phyloP scores from a whole-genome alignment of 257 asterid genomes.

The Solanum clarkiae region DNA sequence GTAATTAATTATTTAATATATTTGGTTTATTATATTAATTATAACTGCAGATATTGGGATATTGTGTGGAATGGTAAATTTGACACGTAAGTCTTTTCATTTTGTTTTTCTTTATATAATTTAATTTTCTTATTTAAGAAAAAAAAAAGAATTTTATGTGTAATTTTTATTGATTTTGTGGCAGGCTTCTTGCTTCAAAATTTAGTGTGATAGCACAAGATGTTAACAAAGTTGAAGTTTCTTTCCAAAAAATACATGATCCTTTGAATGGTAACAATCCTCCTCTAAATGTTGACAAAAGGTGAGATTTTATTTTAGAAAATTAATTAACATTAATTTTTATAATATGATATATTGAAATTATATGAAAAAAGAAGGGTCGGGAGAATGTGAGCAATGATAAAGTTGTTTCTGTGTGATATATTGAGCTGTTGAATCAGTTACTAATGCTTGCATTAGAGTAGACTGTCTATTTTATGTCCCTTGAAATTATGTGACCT shows the following conservation, averaged over 20 bases:
- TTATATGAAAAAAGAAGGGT: neutral
- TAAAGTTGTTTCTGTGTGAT: neutral
- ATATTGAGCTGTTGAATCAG: no score
- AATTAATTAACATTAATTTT: neutral
- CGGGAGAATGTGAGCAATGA: neutral
- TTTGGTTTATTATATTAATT: neutral
- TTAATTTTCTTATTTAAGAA: neutral
- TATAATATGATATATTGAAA: neutral
- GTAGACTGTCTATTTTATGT: no score
- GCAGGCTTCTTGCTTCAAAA: constrained; percentile 14
- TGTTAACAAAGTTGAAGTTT: constrained; percentile 15
- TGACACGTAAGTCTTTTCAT: neutral
- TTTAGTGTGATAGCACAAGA: constrained; percentile 11
- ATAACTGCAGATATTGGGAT: constrained; percentile 24
- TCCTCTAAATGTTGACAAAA: constrained; percentile 21
- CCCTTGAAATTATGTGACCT: no score
- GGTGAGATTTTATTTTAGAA: neutral
- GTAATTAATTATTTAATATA: neutral
- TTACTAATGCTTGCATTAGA: no score
- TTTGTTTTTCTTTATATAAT: no score
- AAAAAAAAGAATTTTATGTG: neutral
- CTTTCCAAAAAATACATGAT: constrained; percentile 22
- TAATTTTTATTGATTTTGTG: neutral
- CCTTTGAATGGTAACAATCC: neutral
- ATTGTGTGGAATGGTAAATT: constrained; percentile 9